Percentiles rank a stretch among this genome's conserved stretches.
phyloP scores from a whole-genome alignment of 1,139 yeast genomes.

The Eremothecium gossypii region DNA sequence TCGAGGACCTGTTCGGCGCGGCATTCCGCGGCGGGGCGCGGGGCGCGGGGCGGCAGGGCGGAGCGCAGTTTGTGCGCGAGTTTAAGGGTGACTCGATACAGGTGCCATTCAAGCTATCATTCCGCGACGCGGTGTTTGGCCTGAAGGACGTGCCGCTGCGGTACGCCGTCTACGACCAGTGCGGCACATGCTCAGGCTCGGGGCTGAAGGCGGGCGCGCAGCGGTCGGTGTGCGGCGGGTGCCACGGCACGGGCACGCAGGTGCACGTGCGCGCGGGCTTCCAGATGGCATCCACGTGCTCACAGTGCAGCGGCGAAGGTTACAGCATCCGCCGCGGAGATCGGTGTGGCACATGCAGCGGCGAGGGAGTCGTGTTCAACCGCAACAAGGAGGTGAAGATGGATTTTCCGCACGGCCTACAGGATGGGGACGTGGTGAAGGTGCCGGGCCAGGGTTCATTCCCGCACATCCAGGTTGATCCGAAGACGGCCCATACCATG shows the following conservation, averaged over 20 bases:
- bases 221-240: constrained; percentile 71
- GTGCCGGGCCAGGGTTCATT: constrained; percentile 89
- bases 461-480: constrained; percentile 62
- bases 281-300: constrained; percentile 94
- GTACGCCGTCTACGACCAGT: constrained; percentile 67
- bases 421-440: constrained; percentile 77
- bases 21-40: constrained; percentile 51
- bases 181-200: constrained; percentile 72
- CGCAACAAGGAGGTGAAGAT: constrained; percentile 60
- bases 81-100: constrained; percentile 88
- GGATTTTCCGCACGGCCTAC: constrained; percentile 82
- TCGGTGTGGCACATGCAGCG: constrained; percentile 73
- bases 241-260: constrained; percentile 91
- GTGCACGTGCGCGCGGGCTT: constrained; percentile 90
- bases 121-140: constrained; percentile 87
- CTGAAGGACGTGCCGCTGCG: constrained; percentile 50
- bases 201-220: constrained; percentile 75
- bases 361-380: constrained; percentile 69
- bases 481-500: constrained; percentile 33
- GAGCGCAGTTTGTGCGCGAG: constrained; percentile 44
- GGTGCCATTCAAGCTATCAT: constrained; percentile 59
- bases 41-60: constrained; percentile 28
- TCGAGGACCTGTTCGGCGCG: constrained; percentile 81
- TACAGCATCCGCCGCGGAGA: constrained; percentile 61
- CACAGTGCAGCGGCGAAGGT: constrained; percentile 81